A percentile compares a stretch with the other conserved stretches of the same genome.
phyloP scores from a whole-genome alignment of 768 basidiomycete species.

The Megacollybia marginata region DNA sequence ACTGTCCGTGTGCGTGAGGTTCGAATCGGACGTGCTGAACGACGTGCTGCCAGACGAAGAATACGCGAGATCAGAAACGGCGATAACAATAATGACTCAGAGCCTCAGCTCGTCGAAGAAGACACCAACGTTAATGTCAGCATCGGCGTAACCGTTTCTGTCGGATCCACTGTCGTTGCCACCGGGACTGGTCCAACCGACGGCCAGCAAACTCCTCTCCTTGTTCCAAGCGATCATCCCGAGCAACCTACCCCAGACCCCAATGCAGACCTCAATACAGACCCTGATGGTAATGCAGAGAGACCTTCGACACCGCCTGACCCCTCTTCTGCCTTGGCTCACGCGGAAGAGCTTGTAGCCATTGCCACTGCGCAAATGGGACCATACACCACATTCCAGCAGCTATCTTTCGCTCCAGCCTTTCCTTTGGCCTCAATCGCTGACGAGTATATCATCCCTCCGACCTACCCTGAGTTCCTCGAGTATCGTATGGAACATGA shows the following conservation, averaged over 20 bases:
- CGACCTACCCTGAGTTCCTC: constrained; percentile 77
- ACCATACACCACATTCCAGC: constrained; percentile 89
- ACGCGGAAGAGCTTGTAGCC: constrained; percentile 60
- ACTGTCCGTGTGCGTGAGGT: constrained; percentile 94
- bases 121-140: constrained; percentile 54
- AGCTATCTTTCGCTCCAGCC: constrained; percentile 75
- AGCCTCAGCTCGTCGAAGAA: constrained; percentile 38
- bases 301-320: constrained; percentile 21
- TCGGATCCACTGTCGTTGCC: constrained; percentile 26
- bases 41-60: constrained; percentile 75
- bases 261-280: constrained; percentile 9
- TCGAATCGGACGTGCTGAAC: constrained; percentile 81
- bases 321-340: constrained; percentile 27
- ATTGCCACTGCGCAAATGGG: constrained; percentile 68
- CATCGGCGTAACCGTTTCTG: constrained; percentile 51
- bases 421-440: constrained; percentile 87
- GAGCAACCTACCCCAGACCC: constrained; percentile 15
- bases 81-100: constrained; percentile 38
- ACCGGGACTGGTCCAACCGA: constrained; percentile 25
- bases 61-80: constrained; percentile 61
- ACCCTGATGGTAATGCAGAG: constrained; percentile 12
- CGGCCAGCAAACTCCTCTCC: constrained; percentile 22
- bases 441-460: constrained; percentile 88
- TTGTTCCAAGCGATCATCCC: constrained; percentile 37
- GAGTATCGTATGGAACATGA: constrained; percentile 62